These are phyloP conservation scores for Tremellales sp. DNA, from an alignment of 1,284 basidiomycete species.

Conservation along the genomic window DNA sequence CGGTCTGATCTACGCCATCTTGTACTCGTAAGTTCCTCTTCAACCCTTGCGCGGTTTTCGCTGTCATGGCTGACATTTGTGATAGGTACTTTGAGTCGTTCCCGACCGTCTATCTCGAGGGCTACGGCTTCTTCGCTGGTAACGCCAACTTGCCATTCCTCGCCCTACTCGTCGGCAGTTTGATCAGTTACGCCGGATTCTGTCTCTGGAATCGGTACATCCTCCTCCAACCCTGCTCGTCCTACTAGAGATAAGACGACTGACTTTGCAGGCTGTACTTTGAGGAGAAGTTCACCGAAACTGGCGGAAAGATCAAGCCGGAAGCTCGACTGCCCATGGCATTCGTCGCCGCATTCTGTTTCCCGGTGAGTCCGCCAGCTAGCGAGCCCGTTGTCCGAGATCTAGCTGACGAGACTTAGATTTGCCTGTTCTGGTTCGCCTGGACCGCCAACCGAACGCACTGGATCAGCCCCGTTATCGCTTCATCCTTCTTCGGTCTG, in stretches of 20 bases:
- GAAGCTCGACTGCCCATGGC: slow-evolving; percentile 29
- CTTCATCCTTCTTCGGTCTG: slow-evolving; percentile 25
- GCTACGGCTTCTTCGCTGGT: slow-evolving; percentile 27
- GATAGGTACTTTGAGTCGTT: slow-evolving; percentile 28
- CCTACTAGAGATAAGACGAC: neutral
- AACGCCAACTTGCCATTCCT: slow-evolving; percentile 26
- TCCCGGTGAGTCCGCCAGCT: slow-evolving; percentile 16
- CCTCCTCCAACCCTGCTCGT: neutral
- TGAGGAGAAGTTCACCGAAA: slow-evolving; percentile 14
- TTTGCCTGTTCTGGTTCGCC: slow-evolving; percentile 39
- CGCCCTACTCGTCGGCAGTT: slow-evolving; percentile 28
- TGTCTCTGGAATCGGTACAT: slow-evolving; percentile 26
- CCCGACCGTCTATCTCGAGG: slow-evolving; percentile 28
- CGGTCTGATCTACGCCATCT: slow-evolving; percentile 21
- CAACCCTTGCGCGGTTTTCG: neutral
- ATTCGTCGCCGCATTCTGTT: slow-evolving; percentile 25
- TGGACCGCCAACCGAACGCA: slow-evolving; percentile 32
- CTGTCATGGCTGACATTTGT: neutral
- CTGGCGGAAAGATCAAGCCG: slow-evolving; percentile 18
- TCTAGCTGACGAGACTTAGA: slow-evolving; percentile 7
- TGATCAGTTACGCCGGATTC: slow-evolving; percentile 22
- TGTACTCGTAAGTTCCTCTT: slow-evolving; percentile 12
- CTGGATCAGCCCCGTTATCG: slow-evolving; percentile 35
- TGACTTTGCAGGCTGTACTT: slow-evolving; percentile 12
- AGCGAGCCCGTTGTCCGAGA: neutral